phyloP scores from a whole-genome alignment of 176 grass and related monocot species.

The Calamus simplicifolius region DNA sequence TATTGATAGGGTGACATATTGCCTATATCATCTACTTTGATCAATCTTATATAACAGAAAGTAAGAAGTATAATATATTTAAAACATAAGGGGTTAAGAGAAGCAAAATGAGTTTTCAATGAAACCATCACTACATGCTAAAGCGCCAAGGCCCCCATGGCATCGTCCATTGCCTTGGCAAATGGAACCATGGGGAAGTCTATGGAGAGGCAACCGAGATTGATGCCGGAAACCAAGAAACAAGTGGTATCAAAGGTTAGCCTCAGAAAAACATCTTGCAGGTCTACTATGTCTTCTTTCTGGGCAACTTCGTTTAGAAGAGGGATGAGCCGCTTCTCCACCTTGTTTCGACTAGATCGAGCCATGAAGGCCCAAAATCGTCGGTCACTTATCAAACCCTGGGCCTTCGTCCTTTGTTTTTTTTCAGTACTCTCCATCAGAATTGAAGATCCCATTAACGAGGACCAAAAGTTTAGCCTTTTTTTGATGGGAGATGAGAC shows the following conservation, averaged over 20 bases:
- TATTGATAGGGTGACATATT: no score
- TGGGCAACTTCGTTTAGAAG: background rate
- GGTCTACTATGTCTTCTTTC: background rate
- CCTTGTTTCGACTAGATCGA: background rate
- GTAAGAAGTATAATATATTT: no score
- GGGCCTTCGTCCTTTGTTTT: background rate
- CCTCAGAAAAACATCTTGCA: conserved; percentile 7
- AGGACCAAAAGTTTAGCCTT: no score
- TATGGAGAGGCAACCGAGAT: background rate
- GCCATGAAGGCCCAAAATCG: background rate
- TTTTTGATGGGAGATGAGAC: no score
- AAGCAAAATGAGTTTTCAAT: no score
- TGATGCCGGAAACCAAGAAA: conserved; percentile 3
- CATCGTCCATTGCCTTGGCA: conserved; percentile 1
- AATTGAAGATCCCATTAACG: conserved; percentile 11
- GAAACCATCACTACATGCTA: background rate
- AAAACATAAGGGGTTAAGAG: no score
- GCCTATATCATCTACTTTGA: no score
- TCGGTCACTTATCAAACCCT: background rate
- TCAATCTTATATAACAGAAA: no score
- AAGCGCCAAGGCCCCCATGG: background rate
- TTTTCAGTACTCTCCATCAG: background rate
- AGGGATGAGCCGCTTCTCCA: conserved; percentile 3
- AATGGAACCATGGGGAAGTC: conserved; percentile 4
- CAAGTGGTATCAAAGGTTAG: conserved; percentile 1